Base-by-base conservation (phyloP, 2,329 filamentous ascomycete species). In the Colletotrichum sp. region DNA sequence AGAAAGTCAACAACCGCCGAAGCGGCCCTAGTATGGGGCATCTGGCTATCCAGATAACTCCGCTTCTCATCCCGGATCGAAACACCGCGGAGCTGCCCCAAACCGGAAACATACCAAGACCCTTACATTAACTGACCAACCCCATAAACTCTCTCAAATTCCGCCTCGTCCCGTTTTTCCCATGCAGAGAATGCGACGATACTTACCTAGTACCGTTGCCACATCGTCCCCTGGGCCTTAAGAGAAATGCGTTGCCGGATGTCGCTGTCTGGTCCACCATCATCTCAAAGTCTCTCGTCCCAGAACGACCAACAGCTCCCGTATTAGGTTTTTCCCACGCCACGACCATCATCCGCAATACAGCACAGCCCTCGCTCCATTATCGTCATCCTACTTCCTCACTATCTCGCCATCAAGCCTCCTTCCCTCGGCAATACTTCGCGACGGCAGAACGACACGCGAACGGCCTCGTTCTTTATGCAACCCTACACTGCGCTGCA, bases 51-150 rank as follows among this genome's bases (percentile, higher is more conserved):
- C 52, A 49, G 44, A 26, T 34, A 21, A 15, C 24, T 24, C 49
- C 16, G n/a, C 52, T 28, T 55, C 57, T 30, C n/a, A 32, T 26
- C 26, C 26, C 49, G 60, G 49, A 32, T 30, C 59, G 57, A 71
- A 60, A 59, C 68, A 75, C 62, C 68, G 18, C 68, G 67, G 72
- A 71, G 34, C 68, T 36, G 24, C 34, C 59, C 68, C 68, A 60
- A 71, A 15, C 60, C 34, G 60, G 68, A 75, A 66, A 75, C 71
- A 75, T 49, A 34, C 60, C 60, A 71, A 66, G 60, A 52, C 60
- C 72, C 34, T 52, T 52, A 66, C 32, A 60, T 71, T 49, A 49
- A 65, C 67, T 65, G 24, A 39, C 71, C 59, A 16, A 16, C 12
- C 30, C 34, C 24, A 36, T 15, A 49, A 71, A 74, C 44, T 60